phyloP scores from a whole-genome alignment of 2,329 filamentous ascomycete species.

The Aspergillus versicolor region DNA sequence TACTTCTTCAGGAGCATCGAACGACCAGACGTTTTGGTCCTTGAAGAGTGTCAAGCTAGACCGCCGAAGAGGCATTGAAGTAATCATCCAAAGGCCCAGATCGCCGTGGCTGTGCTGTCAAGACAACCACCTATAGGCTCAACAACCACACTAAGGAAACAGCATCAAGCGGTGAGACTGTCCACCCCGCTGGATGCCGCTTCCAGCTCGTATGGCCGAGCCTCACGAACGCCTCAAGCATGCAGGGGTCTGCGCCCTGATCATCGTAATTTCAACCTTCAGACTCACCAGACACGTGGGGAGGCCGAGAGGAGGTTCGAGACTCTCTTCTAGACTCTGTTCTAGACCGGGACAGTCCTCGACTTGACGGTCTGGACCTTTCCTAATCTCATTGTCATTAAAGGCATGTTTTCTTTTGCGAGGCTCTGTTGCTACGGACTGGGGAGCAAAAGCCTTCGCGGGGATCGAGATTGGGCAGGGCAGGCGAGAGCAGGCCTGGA shows the following conservation, averaged over 20 bases:
- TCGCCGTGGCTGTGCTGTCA: no score
- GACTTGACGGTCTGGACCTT: no score
- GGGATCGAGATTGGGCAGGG: no score
- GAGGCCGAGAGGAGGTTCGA: background rate
- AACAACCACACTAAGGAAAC: background rate
- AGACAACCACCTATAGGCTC: background rate
- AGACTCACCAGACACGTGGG: background rate
- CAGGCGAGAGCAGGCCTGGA: no score
- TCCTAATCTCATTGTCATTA: background rate
- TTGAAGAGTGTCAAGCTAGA: no score
- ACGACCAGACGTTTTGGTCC: no score
- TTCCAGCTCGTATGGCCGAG: background rate
- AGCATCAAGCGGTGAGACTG: background rate
- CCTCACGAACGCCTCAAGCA: background rate
- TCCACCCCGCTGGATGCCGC: accelerated
- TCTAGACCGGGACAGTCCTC: background rate
- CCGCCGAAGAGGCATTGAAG: background rate
- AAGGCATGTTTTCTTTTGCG: background rate
- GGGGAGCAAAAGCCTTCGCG: no score
- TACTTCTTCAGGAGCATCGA: no score
- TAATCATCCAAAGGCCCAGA: no score
- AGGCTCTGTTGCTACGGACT: background rate
- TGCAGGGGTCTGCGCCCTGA: background rate
- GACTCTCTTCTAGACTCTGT: background rate
- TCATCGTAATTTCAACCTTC: background rate